Evolutionary conservation across 805 yeast species (phyloP), one percentile per base, ranked within the genome.

Genomic region (Wickerhamomyces subpelliculosus): DNA sequence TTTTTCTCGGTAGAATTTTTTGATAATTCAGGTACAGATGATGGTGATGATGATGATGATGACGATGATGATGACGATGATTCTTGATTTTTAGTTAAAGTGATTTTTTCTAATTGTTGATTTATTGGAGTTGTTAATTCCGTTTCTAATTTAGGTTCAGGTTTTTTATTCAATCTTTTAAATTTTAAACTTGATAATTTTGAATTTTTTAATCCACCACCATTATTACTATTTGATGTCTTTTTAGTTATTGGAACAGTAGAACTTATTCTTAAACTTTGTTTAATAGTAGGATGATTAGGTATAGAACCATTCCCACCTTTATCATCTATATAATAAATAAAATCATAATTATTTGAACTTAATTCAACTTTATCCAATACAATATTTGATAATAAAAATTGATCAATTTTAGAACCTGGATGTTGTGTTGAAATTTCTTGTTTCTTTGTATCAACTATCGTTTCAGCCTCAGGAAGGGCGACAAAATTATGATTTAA

Each of bases 101-200:
- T 25, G 27, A 22, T 7, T 17, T 14, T n/a, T 29, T 27, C 29
- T 18, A 21, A 4, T 12, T 19, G 5, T 8, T 24, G 4, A 16
- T 40, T 2, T 19, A 29, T 18, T 9, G 34, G 13, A 11, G 27
- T 6, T 8, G 45, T 38, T 7, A 42, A 16, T 17, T 36, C 28
- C 5, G 32, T 35, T 25, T n/a, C n/a, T n/a, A n/a, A n/a, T n/a
- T n/a, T n/a, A n/a, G 24, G 10, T 22, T 22, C 27, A 25, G 32
- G 22, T 13, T 18, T 18, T 37, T 48, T 49, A 12, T 34, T 34
- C 21, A 53, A 22, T 36, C 45, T 53, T 36, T 54, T 54, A 36
- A 54, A 52, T 36, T 50, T 54, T 20, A 54, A 44, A 25, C 44
- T 42, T 11, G 59, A 50, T 26, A 54, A 34, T 42, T 54, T 54